These are phyloP conservation scores for Eucalyptus curtisii DNA, from an alignment of 345 rosid genomes.

Conservation along the genomic window DNA sequence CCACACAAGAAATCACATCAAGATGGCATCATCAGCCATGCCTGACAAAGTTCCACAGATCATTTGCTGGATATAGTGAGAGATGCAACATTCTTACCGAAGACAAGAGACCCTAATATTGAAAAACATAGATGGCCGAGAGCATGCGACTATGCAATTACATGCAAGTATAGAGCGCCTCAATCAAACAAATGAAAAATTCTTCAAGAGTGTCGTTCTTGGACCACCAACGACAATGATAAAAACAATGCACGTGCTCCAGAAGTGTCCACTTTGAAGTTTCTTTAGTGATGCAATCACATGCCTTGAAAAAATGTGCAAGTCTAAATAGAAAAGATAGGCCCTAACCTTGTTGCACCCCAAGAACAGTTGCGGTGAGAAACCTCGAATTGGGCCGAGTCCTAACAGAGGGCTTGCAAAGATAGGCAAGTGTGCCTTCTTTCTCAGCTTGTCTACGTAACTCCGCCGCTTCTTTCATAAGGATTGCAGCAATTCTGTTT, in stretches of 20 bases:
- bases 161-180: neutral
- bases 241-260: neutral
- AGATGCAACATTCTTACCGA: neutral
- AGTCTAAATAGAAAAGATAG: neutral
- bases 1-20: neutral
- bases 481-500: slow-evolving; percentile 76
- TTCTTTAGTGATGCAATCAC: neutral
- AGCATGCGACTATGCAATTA: neutral
- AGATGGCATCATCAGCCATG: neutral
- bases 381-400: slow-evolving; percentile 78
- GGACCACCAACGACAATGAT: neutral
- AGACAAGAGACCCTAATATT: neutral
- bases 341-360: slow-evolving; percentile 73
- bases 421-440: slow-evolving; percentile 76
- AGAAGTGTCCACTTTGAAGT: neutral
- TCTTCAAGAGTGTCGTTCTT: neutral
- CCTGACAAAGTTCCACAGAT: neutral
- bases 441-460: slow-evolving; percentile 63
- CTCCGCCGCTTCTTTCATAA: slow-evolving; percentile 91
- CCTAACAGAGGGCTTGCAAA: slow-evolving; percentile 47
- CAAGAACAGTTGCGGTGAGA: slow-evolving; percentile 85
- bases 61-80: neutral
- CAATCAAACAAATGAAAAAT: neutral
- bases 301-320: neutral
- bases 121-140: neutral